Percentiles rank a stretch among this genome's conserved stretches.
These are phyloP conservation scores for Thelonectria olida DNA, from an alignment of 2,329 filamentous ascomycete genomes.

Conservation along the genomic window DNA sequence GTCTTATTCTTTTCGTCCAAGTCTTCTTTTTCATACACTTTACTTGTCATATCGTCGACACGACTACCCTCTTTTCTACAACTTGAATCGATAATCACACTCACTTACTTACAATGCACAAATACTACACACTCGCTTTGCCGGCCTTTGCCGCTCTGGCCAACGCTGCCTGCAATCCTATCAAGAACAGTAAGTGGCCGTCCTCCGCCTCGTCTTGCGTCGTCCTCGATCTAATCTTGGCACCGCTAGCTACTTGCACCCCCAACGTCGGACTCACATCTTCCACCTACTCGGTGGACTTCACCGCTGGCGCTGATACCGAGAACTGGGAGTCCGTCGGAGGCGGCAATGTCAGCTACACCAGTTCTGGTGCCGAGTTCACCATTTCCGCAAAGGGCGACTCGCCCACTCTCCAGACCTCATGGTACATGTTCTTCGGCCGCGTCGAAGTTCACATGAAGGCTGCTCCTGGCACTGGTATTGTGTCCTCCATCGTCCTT, in stretches of 20 bases:
- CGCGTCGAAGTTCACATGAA: conserved; percentile 75
- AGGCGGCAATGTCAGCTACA: conserved; percentile 30
- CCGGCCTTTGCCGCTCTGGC: conserved; percentile 2
- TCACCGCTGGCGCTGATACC: conserved; percentile 31
- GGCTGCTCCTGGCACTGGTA: conserved; percentile 76
- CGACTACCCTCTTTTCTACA: background rate
- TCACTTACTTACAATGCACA: conserved; percentile 4
- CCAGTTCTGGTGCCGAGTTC: conserved; percentile 36
- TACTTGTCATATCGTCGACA: background rate
- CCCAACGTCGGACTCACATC: conserved; percentile 22
- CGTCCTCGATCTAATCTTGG: conserved; percentile 1
- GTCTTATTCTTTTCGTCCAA: background rate
- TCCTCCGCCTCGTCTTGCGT: background rate
- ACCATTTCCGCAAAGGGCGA: conserved; percentile 68
- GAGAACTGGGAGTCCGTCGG: conserved; percentile 33
- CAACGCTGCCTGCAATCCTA: conserved; percentile 27
- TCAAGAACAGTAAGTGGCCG: conserved; percentile 26
- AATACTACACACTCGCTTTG: background rate
- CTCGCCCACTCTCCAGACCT: conserved; percentile 69
- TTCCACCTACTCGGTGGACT: conserved; percentile 33
- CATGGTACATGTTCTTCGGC: conserved; percentile 89
- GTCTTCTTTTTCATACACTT: background rate
- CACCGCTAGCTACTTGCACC: conserved; percentile 16
- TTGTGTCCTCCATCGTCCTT: conserved; percentile 79
- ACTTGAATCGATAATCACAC: background rate